These are phyloP conservation scores for Annulohypoxylon nitens DNA, from an alignment of 495 filamentous ascomycete genomes.

Conservation along the genomic window DNA sequence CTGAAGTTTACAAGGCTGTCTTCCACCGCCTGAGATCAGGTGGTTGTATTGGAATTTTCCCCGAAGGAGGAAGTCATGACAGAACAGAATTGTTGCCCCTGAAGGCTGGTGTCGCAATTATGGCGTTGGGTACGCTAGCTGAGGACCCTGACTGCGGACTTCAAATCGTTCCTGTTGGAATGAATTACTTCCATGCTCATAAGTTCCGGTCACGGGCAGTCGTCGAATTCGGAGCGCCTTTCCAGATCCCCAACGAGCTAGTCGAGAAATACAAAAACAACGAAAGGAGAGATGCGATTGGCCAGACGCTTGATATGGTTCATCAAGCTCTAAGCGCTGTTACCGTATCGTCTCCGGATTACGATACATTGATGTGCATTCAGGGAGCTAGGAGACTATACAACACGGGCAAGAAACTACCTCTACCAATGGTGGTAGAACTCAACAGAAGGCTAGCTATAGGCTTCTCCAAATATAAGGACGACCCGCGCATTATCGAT, in stretches of 20 bases:
- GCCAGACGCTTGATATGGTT: slow-evolving; percentile 83
- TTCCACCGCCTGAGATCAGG: slow-evolving; percentile 83
- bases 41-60: slow-evolving; percentile 96
- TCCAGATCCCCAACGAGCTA: slow-evolving; percentile 83
- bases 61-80: slow-evolving; percentile 97
- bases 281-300: slow-evolving; percentile 86
- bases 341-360: slow-evolving; percentile 93
- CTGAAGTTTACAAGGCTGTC: slow-evolving; percentile 91
- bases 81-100: slow-evolving; percentile 91
- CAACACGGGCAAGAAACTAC: slow-evolving; percentile 94
- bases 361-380: slow-evolving; percentile 97
- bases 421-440: slow-evolving; percentile 93
- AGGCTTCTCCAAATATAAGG: slow-evolving; percentile 92
- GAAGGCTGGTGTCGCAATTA: slow-evolving; percentile 98
- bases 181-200: slow-evolving; percentile 99
- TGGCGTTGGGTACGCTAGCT: slow-evolving; percentile 95
- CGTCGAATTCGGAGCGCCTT: slow-evolving; percentile 91
- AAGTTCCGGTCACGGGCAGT: slow-evolving; percentile 98
- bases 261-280: slow-evolving; percentile 88
- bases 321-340: slow-evolving; percentile 87
- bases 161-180: slow-evolving; percentile 98
- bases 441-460: slow-evolving; percentile 93
- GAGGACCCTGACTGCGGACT: slow-evolving; percentile 89
- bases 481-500: slow-evolving; percentile 85
- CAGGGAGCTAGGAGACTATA: slow-evolving; percentile 96